Conservation (phyloP, 192 early-diverging fungal genomes). For the Funneliformis geosporum region DNA sequence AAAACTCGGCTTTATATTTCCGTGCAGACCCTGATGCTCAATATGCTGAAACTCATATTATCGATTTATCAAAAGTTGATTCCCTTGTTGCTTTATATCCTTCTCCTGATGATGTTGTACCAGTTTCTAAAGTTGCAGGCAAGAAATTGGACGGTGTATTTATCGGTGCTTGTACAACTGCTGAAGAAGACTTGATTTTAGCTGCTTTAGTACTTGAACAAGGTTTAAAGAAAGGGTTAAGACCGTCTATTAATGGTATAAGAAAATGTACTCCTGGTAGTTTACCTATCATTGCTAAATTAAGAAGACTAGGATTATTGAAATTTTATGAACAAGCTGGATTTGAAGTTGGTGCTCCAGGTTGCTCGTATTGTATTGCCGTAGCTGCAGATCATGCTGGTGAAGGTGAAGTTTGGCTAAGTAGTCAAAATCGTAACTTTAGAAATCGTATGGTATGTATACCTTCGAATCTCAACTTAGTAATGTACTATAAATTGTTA, state of each 20-base stretch:
- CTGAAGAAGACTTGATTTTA: conserved; percentile 80
- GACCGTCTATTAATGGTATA: conserved; percentile 60
- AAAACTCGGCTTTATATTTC: conserved; percentile 72
- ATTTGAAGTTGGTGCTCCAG: conserved; percentile 73
- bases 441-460: conserved; percentile 70
- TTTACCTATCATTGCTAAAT: conserved; percentile 76
- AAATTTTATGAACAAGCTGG: conserved; percentile 76
- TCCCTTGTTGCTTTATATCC: conserved; percentile 72
- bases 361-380: conserved; percentile 81
- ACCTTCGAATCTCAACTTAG: background rate
- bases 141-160: conserved; percentile 79
- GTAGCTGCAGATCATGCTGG: conserved; percentile 77
- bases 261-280: conserved; percentile 78
- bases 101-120: conserved; percentile 75
- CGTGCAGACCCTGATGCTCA: conserved; percentile 70
- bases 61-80: conserved; percentile 71
- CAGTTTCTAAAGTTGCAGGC: conserved; percentile 55
- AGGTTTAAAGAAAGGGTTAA: conserved; percentile 69
- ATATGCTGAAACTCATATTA: conserved; percentile 78
- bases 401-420: conserved; percentile 80
- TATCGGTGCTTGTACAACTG: conserved; percentile 82
- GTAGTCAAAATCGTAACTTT: conserved; percentile 85
- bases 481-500: too few relatives aligned
- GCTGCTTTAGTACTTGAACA: conserved; percentile 74
- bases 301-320: conserved; percentile 71